Conservation (phyloP, 345 rosid genomes). For the Jatropha curcas region DNA sequence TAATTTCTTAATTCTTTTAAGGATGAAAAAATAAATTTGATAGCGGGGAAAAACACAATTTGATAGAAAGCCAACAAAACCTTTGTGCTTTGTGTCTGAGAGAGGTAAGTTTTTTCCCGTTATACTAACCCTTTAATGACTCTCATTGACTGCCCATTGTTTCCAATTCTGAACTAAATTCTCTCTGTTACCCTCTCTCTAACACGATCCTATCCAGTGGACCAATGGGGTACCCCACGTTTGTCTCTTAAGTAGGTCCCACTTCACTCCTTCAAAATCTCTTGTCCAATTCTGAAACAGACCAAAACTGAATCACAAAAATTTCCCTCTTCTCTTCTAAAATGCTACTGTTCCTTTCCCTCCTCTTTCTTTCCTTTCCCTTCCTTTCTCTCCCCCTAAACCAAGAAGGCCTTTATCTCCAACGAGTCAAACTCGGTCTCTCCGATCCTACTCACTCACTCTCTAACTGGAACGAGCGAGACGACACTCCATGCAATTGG, state of each 20-base stretch:
- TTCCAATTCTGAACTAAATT: too few species aligned
- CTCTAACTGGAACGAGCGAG: constrained; percentile 66
- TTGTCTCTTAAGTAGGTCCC: neutral
- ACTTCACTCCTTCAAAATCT: neutral
- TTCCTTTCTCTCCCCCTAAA: constrained; percentile 38
- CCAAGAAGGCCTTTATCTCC: constrained; percentile 79
- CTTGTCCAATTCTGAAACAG: neutral
- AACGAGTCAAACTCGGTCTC: constrained; percentile 53
- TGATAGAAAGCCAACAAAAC: too few species aligned
- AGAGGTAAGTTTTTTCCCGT: too few species aligned
- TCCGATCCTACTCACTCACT: constrained; percentile 57
- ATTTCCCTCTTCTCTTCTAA: neutral
- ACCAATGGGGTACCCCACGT: neutral
- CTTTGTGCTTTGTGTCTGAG: too few species aligned
- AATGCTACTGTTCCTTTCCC: neutral
- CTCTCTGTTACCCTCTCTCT: too few species aligned
- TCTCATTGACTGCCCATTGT: constrained; percentile 17
- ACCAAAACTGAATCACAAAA: neutral
- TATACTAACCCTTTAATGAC: neutral
- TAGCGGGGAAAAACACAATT: too few species aligned
- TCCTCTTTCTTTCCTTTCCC: constrained; percentile 30
- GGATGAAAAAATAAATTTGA: too few species aligned
- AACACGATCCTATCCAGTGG: too few species aligned
- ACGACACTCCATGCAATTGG: constrained; percentile 75
- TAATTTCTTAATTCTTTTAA: too few species aligned